Conservation (phyloP, 2,329 filamentous ascomycete species). For the Epicoccum sorghinum region DNA sequence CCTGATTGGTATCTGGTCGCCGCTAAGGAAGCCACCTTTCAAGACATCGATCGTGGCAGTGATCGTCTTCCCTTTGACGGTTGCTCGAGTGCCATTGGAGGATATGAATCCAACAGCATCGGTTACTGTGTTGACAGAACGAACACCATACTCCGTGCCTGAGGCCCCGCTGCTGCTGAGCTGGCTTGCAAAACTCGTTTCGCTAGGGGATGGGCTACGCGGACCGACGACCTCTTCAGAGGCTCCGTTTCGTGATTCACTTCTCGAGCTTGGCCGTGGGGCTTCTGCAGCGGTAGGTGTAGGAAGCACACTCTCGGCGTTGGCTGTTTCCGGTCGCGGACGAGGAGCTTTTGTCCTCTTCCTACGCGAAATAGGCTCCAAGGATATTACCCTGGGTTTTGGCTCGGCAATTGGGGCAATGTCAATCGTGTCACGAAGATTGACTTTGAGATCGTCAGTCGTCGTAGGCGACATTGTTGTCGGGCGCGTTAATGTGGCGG, state of each 20-base stretch:
- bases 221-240: constrained; percentile 43
- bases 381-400: constrained; percentile 79
- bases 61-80: constrained; percentile 74
- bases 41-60: constrained; percentile 83
- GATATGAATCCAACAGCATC: constrained; percentile 53
- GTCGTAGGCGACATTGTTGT: constrained; percentile 82
- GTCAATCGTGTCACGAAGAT: constrained; percentile 82
- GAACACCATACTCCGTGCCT: constrained; percentile 49
- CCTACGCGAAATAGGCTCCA: constrained; percentile 82
- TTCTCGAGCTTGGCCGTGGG: constrained; percentile 25
- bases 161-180: constrained; percentile 64
- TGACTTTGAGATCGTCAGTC: constrained; percentile 80
- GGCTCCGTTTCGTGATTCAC: constrained; percentile 30
- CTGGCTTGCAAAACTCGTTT: constrained; percentile 55
- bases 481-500: constrained; percentile 86
- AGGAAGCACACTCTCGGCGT: constrained; percentile 19
- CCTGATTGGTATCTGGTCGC: constrained; percentile 79
- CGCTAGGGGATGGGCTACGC: constrained; percentile 55
- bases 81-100: constrained; percentile 57
- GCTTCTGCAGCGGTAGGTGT: constrained; percentile 28
- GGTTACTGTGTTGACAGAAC: constrained; percentile 52
- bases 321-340: constrained; percentile 25
- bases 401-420: constrained; percentile 76
- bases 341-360: constrained; percentile 63
- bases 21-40: constrained; percentile 82